phyloP scores from a whole-genome alignment of 108 stramenopile species.

The Skeletonema grethae region DNA sequence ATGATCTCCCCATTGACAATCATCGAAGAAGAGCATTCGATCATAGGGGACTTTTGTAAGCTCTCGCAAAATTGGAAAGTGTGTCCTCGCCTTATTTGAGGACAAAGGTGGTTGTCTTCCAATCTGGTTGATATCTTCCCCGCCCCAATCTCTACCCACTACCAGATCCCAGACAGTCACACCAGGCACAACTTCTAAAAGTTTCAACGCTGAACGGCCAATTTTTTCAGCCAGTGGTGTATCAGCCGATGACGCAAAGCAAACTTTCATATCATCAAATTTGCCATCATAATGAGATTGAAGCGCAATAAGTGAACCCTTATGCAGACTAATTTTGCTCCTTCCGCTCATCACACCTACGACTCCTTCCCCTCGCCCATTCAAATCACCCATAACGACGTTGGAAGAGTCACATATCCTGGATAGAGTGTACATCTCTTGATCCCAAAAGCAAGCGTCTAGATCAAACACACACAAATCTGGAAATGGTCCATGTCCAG shows the following conservation, averaged over 20 bases:
- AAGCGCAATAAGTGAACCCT: slow-evolving; percentile 68
- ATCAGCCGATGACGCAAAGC: slow-evolving; percentile 83
- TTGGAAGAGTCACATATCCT: slow-evolving; percentile 52
- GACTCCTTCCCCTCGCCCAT: slow-evolving; percentile 80
- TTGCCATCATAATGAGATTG: slow-evolving; percentile 67
- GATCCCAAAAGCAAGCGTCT: slow-evolving; percentile 92
- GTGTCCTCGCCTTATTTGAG: slow-evolving; percentile 78
- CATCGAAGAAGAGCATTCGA: slow-evolving; percentile 96
- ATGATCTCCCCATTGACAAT: slow-evolving; percentile 88
- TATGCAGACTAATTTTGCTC: slow-evolving; percentile 69
- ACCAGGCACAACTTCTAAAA: slow-evolving; percentile 84
- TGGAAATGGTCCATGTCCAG: slow-evolving; percentile 39
- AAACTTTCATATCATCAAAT: slow-evolving; percentile 79
- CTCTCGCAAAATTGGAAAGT: slow-evolving; percentile 87
- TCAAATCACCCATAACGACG: slow-evolving; percentile 70
- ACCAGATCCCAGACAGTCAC: slow-evolving; percentile 81
- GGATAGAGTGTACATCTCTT: slow-evolving; percentile 88
- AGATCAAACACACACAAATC: slow-evolving; percentile 82
- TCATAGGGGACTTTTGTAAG: slow-evolving; percentile 83
- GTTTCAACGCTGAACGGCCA: slow-evolving; percentile 74
- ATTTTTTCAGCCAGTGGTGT: slow-evolving; percentile 77
- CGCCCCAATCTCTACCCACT: slow-evolving; percentile 75
- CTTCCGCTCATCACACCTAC: slow-evolving; percentile 71
- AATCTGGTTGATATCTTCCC: slow-evolving; percentile 85
- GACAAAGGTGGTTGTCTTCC: slow-evolving; percentile 80